Base-by-base conservation (phyloP, 1,284 basidiomycete species). In the Apiotrichum porosum region DNA sequence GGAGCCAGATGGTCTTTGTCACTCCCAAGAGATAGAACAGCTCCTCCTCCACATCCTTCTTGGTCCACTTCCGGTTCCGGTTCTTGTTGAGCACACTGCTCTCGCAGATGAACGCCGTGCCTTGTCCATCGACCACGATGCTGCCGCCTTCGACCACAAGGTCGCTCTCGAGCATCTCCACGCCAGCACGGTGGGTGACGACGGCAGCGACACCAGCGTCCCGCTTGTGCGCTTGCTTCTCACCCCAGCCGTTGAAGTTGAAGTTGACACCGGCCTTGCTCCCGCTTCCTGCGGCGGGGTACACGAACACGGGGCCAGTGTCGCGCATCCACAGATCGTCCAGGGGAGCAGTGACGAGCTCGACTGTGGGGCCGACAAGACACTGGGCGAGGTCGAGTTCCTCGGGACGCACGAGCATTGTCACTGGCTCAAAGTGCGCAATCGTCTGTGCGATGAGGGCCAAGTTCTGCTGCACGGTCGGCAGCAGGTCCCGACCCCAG, bases 1-100 rank as follows among this genome's bases (percentile, higher is more conserved):
- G 44, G 9, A 40, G 44, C 44, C 44, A 47, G 44, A 47, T 47
- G 14, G 41, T 23, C 38, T 47, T 47, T 21, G 31, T n/a, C 6
- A 47, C 19, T 13, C 38, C 38, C 24, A 47, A 32, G 15, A 47
- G 31, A 19, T 15, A 23, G 5, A 2, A 9, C 14, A 47, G 38
- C 44, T 47, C 44, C 9, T n/a, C 24, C 33, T 40, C 44, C 32
- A 47, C 33, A 9, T 47, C 21, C 24, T 9, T 18, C 32, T 40
- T 40, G 12, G 13, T 47, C 44, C 37, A 46, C 12, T 32, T 23
- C 3, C 32, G 44, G 32, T 46, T 46, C 23, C 44, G 44, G 44
- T 46, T 46, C 28, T 26, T 6, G 44, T 46, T 46, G 28, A 46
- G 44, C 37, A 46, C 37, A 13, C 44, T 39, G 31, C 37, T 40